These are phyloP conservation scores for Claviceps sp. DNA, from an alignment of 2,329 filamentous ascomycete species.

Conservation along the genomic window DNA sequence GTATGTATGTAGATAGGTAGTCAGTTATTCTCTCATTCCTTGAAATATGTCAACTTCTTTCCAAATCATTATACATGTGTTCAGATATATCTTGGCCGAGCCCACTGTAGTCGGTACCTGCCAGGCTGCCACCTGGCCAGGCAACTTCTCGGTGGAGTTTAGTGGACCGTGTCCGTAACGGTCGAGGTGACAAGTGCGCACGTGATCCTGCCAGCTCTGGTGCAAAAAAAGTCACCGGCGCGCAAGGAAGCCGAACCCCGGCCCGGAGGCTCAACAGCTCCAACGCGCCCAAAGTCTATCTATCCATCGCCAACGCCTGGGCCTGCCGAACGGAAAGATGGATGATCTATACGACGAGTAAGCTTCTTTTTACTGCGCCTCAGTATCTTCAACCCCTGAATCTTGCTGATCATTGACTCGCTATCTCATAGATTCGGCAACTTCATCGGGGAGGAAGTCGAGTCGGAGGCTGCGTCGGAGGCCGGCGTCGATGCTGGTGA, in stretches of 20 bases:
- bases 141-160: too few relatives aligned
- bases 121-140: too few relatives aligned
- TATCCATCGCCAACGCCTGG: constrained; percentile 8
- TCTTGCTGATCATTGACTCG: neutral
- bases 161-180: too few relatives aligned
- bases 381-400: neutral
- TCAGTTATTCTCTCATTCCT: too few relatives aligned
- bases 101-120: too few relatives aligned
- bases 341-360: constrained; percentile 97
- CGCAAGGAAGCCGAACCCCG: constrained; percentile 1
- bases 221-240: constrained; percentile 9
- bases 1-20: too few relatives aligned
- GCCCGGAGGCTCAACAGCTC: neutral
- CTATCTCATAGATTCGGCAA: constrained; percentile 66
- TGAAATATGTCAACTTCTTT: too few relatives aligned
- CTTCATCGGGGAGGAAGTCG: constrained; percentile 84
- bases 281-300: constrained; percentile 13
- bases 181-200: neutral
- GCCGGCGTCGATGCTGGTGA: constrained; percentile 60
- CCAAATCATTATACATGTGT: too few relatives aligned
- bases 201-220: constrained; percentile 8
- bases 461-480: constrained; percentile 77
- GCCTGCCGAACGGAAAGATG: constrained; percentile 37
- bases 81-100: too few relatives aligned
- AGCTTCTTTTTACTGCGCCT: constrained; percentile 7